Evolutionary conservation across 768 basidiomycete species (phyloP).

Genomic region (Rhizopogon vinicolor): DNA sequence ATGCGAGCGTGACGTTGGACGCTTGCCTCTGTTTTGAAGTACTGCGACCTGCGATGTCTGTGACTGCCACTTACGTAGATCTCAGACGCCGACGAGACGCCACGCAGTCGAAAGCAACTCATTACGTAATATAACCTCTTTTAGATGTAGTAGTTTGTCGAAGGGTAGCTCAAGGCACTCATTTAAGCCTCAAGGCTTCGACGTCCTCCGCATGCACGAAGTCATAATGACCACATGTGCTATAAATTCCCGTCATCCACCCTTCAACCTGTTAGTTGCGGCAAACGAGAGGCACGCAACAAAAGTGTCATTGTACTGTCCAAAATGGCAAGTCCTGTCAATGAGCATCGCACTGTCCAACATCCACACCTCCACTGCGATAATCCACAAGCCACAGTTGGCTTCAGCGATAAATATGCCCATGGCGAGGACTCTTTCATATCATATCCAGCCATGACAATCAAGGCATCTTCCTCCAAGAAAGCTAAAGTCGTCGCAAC

Average conservation of each 20-base stretch:
- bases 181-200: background rate
- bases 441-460: background rate
- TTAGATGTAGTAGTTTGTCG: background rate
- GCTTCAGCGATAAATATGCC: background rate
- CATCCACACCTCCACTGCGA: background rate
- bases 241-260: background rate
- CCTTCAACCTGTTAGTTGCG: background rate
- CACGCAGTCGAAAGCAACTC: too few species aligned
- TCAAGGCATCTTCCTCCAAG: background rate
- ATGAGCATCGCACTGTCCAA: background rate
- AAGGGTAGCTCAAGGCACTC: background rate
- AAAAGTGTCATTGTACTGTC: background rate
- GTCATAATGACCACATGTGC: background rate
- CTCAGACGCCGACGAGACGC: too few species aligned
- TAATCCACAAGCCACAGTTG: background rate
- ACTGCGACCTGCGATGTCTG: too few species aligned
- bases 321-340: background rate
- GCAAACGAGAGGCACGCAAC: background rate
- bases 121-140: background rate
- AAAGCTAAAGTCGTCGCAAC: background rate
- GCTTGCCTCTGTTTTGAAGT: too few species aligned
- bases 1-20: too few species aligned
- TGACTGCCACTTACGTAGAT: too few species aligned
- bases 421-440: background rate
- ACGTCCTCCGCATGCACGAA: background rate